Evolutionary conservation across 495 filamentous ascomycete species (phyloP).

Genomic region (Penicillium crystallinum): DNA sequence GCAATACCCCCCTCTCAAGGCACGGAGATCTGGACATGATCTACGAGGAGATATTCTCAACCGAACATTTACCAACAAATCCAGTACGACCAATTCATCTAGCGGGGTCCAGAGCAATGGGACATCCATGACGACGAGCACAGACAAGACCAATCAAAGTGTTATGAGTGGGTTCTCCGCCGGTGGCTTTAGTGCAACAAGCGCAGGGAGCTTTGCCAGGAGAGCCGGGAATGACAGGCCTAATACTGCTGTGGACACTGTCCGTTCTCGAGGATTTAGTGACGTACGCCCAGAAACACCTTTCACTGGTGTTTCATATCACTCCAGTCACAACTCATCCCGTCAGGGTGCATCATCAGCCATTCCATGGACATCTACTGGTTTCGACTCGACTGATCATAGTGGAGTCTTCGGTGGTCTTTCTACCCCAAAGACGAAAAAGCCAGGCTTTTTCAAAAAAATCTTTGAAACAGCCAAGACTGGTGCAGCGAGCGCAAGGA

Average conservation of each 20-base stretch:
- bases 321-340: slow-evolving; percentile 75
- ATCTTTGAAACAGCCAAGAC: slow-evolving; percentile 94
- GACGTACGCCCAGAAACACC: slow-evolving; percentile 63
- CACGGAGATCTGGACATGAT: slow-evolving; percentile 81
- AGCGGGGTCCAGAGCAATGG: slow-evolving; percentile 63
- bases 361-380: slow-evolving; percentile 41
- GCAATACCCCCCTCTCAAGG: slow-evolving; percentile 38
- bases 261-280: slow-evolving; percentile 39
- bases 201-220: slow-evolving; percentile 84
- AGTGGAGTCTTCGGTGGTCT: slow-evolving; percentile 66
- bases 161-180: slow-evolving; percentile 92
- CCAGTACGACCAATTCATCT: slow-evolving; percentile 70
- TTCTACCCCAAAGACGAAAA: slow-evolving; percentile 82
- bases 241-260: slow-evolving; percentile 47
- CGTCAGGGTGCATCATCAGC: slow-evolving; percentile 45
- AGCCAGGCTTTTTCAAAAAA: slow-evolving; percentile 92
- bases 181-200: slow-evolving; percentile 87
- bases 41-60: slow-evolving; percentile 63
- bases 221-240: slow-evolving; percentile 48
- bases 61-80: slow-evolving; percentile 81
- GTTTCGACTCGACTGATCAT: slow-evolving; percentile 39
- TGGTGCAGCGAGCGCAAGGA: slow-evolving; percentile 81
- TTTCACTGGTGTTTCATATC: slow-evolving; percentile 72
- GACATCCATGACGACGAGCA: slow-evolving; percentile 68
- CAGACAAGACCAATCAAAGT: slow-evolving; percentile 72